A percentile compares a stretch with the other conserved stretches of the same genome.
Conservation (phyloP, 1,139 yeast genomes). For the Waltiozyma sp. region DNA sequence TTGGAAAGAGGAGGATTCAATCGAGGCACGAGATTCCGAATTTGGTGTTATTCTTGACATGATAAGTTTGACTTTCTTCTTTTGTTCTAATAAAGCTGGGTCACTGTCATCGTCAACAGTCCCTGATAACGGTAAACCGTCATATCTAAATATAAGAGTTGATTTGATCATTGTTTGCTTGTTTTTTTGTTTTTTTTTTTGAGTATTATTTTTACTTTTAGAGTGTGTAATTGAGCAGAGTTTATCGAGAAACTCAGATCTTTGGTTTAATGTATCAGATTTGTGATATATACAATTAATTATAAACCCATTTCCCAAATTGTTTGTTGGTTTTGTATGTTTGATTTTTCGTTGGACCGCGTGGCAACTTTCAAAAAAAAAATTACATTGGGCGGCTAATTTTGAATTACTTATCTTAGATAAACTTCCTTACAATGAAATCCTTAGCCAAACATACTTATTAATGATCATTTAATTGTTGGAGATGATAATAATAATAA, state of each 20-base stretch:
- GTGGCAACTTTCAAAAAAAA: not conserved
- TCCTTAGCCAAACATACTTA: too few relatives aligned
- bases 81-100: slow-evolving; percentile 53
- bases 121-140: slow-evolving; percentile 86
- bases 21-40: slow-evolving; percentile 77
- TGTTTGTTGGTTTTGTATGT: not conserved
- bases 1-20: slow-evolving; percentile 65
- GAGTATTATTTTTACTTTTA: too few relatives aligned
- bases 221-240: too few relatives aligned
- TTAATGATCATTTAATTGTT: too few relatives aligned
- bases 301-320: not conserved
- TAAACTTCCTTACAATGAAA: too few relatives aligned
- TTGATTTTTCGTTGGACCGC: not conserved
- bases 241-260: not conserved
- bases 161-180: slow-evolving; percentile 62
- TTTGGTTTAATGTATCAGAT: not conserved
- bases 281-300: too few relatives aligned
- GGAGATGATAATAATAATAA: too few relatives aligned
- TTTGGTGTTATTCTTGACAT: slow-evolving; percentile 68
- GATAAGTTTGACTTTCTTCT: slow-evolving; percentile 73
- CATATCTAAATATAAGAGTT: slow-evolving; percentile 60
- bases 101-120: slow-evolving; percentile 76
- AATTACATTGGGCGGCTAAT: too few relatives aligned
- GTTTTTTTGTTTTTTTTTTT: too few relatives aligned
- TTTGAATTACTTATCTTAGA: too few relatives aligned